Percentiles rank a stretch among this genome's conserved stretches.
These are phyloP conservation scores for Camelina hispida DNA, from an alignment of 345 rosid genomes.

Conservation along the genomic window DNA sequence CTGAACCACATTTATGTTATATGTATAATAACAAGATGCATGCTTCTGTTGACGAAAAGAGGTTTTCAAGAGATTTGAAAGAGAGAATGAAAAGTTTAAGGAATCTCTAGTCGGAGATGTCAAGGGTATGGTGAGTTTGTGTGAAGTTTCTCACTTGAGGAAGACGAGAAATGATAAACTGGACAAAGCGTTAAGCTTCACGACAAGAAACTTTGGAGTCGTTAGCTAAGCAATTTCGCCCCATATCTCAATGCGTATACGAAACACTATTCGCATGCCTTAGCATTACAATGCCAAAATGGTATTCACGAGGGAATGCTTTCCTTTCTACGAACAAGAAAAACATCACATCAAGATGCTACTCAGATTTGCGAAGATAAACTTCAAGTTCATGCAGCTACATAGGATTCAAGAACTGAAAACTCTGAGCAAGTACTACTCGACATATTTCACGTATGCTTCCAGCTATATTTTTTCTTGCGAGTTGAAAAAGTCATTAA, in stretches of 20 bases:
- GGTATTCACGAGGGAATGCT: neutral
- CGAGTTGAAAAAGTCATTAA: neutral
- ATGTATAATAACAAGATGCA: neutral
- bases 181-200: constrained; percentile 1
- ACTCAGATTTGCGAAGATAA: neutral
- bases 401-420: neutral
- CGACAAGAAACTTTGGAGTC: neutral
- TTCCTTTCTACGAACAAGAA: neutral
- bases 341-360: neutral
- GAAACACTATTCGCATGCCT: neutral
- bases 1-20: neutral
- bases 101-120: too few relatives aligned
- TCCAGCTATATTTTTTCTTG: neutral
- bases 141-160: neutral
- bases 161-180: neutral
- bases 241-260: neutral
- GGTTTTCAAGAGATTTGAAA: neutral
- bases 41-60: neutral
- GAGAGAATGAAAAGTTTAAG: neutral
- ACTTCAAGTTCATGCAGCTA: neutral
- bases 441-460: neutral
- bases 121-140: neutral
- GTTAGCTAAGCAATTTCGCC: neutral
- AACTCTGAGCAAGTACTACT: neutral
- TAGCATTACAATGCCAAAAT: neutral